Percentiles rank a stretch among this genome's conserved stretches.
Conservation (phyloP, 2,329 filamentous ascomycete species). For the Nemania bipapillata region DNA sequence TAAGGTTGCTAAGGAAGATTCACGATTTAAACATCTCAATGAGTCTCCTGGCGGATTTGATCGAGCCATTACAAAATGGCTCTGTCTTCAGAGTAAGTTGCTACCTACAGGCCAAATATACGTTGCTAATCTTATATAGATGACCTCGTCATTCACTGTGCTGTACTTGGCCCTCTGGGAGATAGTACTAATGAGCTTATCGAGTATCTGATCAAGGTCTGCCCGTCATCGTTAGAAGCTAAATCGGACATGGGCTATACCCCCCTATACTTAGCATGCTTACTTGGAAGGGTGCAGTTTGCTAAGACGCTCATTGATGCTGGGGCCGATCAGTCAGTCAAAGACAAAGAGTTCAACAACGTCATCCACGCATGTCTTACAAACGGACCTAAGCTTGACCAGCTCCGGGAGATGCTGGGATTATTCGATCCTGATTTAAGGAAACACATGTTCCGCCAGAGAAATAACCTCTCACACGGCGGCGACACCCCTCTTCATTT, state of each 20-base stretch:
- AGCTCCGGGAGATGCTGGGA: conserved; percentile 62
- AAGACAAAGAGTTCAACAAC: conserved; percentile 71
- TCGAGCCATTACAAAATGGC: conserved; percentile 69
- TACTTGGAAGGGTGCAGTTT: conserved; percentile 63
- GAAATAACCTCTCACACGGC: conserved; percentile 62
- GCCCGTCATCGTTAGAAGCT: conserved; percentile 70
- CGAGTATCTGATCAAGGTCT: conserved; percentile 71
- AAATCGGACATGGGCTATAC: conserved; percentile 70
- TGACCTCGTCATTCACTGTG: conserved; percentile 74
- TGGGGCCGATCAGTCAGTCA: conserved; percentile 75
- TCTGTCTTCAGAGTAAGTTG: conserved; percentile 67
- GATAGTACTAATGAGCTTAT: conserved; percentile 65
- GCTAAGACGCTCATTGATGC: conserved; percentile 71
- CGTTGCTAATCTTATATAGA: conserved; percentile 54
- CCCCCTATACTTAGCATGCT: conserved; percentile 75
- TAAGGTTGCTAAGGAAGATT: conserved; percentile 68
- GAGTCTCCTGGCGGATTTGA: conserved; percentile 72
- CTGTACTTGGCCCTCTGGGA: conserved; percentile 60
- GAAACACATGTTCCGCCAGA: conserved; percentile 67
- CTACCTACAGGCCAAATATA: not conserved
- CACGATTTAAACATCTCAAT: conserved; percentile 69
- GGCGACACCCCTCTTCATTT: conserved; percentile 72
- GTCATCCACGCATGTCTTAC: conserved; percentile 70
- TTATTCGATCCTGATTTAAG: conserved; percentile 69
- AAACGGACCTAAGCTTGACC: conserved; percentile 49